Evolutionary conservation across 2,329 filamentous ascomycete genomes (phyloP), one percentile per base, ranked within the genome.

Genomic region (Elsinoe ampelina): DNA sequence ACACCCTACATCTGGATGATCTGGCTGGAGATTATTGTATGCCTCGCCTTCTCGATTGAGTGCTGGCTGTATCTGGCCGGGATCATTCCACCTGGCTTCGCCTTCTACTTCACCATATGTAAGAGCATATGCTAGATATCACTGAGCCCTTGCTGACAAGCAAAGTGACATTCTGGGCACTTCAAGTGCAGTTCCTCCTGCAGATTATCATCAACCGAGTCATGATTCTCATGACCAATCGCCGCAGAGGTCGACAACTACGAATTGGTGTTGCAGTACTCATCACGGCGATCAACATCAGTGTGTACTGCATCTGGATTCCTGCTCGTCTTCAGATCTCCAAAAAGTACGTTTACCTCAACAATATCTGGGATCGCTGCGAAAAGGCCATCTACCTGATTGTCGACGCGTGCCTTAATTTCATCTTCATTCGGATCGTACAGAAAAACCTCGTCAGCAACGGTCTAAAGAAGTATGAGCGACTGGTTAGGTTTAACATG

Each of bases 381-480:
- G 69, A 70, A 41, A 73, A 73, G 47, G 67, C 65, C 10, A 57
- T 73, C 2, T 71, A 71, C 47, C 65, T 71, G 2, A 20, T 70
- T 7, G 66, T 71, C 13, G 71, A 73, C 45, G 69, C 65, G 5
- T 47, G 48, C 2, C 65, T 73, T 5, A 73, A 73, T 43, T 71
- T 66, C 64, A 71, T 72, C 47, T 72, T 72, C 60, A 58, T 72
- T 54, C 72, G 61, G 61, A 71, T 64, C 5, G 77, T 80, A 32
- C 74, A 77, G 61, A 65, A 67, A 3, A 71, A 75, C 1, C 71
- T 80, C 0, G 67, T 80, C 13, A 68, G 71, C 38, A 74, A 78
- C 50, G 75, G 75, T 1, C 66, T 80, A 2, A 71, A 71, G 6
- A 80, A 80, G 59, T 80, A 80, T 63, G 70, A 73, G 58, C 72